Percentiles rank a stretch among this genome's conserved stretches.
These are phyloP conservation scores for Yamadazyma diddensiae DNA, from an alignment of 1,139 yeast species.

Conservation along the genomic window DNA sequence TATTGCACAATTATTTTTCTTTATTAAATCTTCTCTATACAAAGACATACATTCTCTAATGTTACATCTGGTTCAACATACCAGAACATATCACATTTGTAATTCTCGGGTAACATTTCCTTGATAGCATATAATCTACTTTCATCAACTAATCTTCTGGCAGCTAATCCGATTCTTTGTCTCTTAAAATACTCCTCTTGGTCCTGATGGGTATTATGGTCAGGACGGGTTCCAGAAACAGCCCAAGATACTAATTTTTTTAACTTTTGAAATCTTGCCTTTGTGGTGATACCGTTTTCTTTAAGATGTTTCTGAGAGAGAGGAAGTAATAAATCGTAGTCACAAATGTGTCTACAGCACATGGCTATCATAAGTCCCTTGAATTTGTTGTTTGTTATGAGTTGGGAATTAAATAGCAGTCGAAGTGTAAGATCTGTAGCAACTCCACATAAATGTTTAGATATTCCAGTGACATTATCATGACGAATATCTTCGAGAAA, in stretches of 20 bases:
- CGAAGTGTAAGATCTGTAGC: constrained; percentile 85
- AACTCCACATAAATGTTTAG: constrained; percentile 90
- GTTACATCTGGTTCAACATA: constrained; percentile 61
- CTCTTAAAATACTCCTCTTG: constrained; percentile 31
- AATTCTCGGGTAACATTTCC: constrained; percentile 22
- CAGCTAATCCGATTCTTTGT: constrained; percentile 57
- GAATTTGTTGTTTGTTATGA: constrained; percentile 20
- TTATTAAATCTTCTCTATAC: constrained; percentile 11
- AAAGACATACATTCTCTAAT: constrained; percentile 67
- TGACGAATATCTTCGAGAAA: constrained; percentile 30
- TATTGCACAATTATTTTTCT: background rate
- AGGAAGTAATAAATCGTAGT: constrained; percentile 48
- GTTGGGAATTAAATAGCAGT: constrained; percentile 51
- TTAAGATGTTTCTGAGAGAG: constrained; percentile 44
- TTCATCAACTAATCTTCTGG: constrained; percentile 68
- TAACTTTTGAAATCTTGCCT: constrained; percentile 49
- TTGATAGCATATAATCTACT: constrained; percentile 47
- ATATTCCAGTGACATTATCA: constrained; percentile 53
- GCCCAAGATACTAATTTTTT: constrained; percentile 85
- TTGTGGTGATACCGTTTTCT: constrained; percentile 26
- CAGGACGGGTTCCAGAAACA: constrained; percentile 54
- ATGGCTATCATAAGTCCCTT: constrained; percentile 78
- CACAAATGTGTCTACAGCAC: constrained; percentile 91
- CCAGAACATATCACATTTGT: constrained; percentile 48
- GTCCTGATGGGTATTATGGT: background rate